Conservation (phyloP, 345 rosid genomes). For the Arabidopsis suecica region DNA sequence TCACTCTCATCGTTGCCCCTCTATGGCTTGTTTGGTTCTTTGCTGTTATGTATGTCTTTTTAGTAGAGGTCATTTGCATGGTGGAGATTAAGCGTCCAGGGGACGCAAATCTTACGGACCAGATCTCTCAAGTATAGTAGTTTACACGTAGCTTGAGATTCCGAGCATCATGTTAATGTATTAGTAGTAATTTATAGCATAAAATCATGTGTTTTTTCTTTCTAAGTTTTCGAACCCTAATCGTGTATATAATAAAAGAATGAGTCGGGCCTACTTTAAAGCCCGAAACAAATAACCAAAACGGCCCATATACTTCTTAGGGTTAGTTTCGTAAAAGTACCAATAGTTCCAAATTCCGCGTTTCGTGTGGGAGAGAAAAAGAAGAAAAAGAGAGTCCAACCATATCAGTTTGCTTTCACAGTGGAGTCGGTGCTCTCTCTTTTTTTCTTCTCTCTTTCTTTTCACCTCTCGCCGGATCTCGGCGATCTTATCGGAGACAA, state of each 20-base stretch:
- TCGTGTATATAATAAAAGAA: too few species aligned
- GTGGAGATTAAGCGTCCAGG: neutral
- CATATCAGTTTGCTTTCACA: constrained; percentile 19
- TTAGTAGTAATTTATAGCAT: too few species aligned
- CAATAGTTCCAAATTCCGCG: constrained; percentile 7
- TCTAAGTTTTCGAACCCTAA: too few species aligned
- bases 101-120: constrained; percentile 6
- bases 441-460: neutral
- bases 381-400: neutral
- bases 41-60: neutral
- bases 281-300: neutral
- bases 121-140: neutral
- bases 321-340: constrained; percentile 31
- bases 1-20: neutral
- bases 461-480: constrained; percentile 12
- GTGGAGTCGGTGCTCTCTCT: constrained; percentile 33
- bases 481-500: constrained; percentile 36
- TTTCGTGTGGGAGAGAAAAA: neutral
- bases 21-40: constrained; percentile 9
- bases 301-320: constrained; percentile 16
- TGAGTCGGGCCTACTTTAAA: neutral
- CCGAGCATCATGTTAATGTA: neutral
- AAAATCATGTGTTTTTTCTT: too few species aligned
- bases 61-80: neutral
- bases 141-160: neutral